Conservation (phyloP, 106 monocot species). For the Dendrobium officinale region DNA sequence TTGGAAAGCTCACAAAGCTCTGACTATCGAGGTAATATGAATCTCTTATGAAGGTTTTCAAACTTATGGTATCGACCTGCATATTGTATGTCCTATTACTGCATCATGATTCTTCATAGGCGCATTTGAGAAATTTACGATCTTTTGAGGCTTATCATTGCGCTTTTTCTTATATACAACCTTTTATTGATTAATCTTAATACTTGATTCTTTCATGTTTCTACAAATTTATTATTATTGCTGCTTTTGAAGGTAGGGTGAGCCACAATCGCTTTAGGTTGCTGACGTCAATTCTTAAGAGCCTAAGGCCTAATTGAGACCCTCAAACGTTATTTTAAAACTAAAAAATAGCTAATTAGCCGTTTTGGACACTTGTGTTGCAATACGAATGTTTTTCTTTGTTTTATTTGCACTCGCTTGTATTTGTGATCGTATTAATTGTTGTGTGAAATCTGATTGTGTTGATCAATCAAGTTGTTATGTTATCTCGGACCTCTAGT, state of each 20-base stretch:
- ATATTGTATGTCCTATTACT: background rate
- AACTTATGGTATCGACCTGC: background rate
- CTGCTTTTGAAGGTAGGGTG: background rate
- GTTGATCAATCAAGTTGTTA: no score
- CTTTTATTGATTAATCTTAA: background rate
- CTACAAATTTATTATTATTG: background rate
- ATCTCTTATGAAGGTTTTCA: background rate
- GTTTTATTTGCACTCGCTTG: background rate
- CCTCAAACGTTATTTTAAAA: background rate
- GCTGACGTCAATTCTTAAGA: background rate
- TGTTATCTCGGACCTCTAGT: no score
- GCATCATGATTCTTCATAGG: background rate
- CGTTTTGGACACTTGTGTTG: background rate
- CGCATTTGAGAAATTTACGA: background rate
- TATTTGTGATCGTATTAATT: background rate
- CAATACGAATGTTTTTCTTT: background rate
- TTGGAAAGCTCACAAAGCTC: conserved; percentile 63
- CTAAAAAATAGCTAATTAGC: background rate
- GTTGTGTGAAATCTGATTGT: no score
- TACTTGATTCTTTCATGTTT: background rate
- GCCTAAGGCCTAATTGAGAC: background rate
- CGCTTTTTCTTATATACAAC: background rate
- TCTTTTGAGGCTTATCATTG: background rate
- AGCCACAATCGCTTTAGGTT: background rate
- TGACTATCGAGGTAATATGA: conserved; percentile 38